These are phyloP conservation scores for Gelatoporia subvermispora DNA, from an alignment of 768 basidiomycete genomes.

Conservation along the genomic window DNA sequence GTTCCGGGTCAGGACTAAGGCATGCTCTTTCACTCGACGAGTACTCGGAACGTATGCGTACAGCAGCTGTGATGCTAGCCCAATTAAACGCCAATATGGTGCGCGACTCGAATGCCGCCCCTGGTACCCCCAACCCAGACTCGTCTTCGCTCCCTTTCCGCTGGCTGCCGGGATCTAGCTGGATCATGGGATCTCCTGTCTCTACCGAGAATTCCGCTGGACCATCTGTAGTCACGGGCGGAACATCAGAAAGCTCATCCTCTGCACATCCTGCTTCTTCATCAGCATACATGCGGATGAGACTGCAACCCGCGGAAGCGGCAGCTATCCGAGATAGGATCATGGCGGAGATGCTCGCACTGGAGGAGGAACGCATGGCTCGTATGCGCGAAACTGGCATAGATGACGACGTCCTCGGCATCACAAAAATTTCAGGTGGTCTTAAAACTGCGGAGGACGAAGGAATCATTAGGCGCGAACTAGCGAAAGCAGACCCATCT, in stretches of 20 bases:
- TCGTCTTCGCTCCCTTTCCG: slow-evolving; percentile 18
- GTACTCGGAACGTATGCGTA: slow-evolving; percentile 97
- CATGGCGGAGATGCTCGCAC: slow-evolving; percentile 96
- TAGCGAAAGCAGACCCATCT: slow-evolving; percentile 94
- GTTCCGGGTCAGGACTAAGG: not conserved
- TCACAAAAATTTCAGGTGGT: slow-evolving; percentile 36
- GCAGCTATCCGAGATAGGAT: slow-evolving; percentile 89
- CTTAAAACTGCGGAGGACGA: slow-evolving; percentile 84
- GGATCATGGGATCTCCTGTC: slow-evolving; percentile 16
- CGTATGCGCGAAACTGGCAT: slow-evolving; percentile 76
- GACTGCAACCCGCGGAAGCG: slow-evolving; percentile 77
- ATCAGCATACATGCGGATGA: slow-evolving; percentile 44
- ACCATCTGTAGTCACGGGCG: slow-evolving; percentile 3
- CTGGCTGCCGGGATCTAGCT: slow-evolving; percentile 27
- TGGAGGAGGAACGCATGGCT: slow-evolving; percentile 96
- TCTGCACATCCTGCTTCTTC: slow-evolving; percentile 4
- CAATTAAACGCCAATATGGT: slow-evolving; percentile 84
- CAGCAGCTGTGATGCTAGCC: slow-evolving; percentile 96
- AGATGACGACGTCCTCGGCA: slow-evolving; percentile 59
- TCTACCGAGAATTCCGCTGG: slow-evolving; percentile 10
- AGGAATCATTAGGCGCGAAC: slow-evolving; percentile 84
- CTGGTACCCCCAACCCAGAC: slow-evolving; percentile 12
- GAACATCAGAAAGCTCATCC: not conserved
- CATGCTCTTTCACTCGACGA: slow-evolving; percentile 78
- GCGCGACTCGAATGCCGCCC: slow-evolving; percentile 38